Base-by-base conservation (phyloP, 1,139 yeast genomes). In the Lodderomyces theae region DNA sequence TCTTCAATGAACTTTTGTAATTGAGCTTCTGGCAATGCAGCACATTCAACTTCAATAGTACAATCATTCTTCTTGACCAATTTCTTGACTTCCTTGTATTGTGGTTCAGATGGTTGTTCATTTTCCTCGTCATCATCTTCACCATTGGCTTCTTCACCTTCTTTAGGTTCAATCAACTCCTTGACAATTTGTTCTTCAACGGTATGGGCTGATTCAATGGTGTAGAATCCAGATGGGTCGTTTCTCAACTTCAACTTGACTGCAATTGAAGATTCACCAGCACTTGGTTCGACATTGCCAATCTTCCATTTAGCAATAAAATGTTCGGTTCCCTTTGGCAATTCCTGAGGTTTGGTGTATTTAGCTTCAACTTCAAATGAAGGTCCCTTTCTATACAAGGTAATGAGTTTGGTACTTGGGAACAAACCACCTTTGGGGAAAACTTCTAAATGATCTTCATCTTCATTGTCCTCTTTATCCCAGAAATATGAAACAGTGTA, bases 331-430 rank as follows among this genome's bases (percentile, higher is more conserved):
- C 89, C 89, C 44, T 69, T 73, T 60, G 95, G 95, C 52, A 89
- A 77, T 57, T 78, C 80, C 44, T 69, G 73, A 52, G 81, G 79
- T 65, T 86, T 72, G 46, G 97, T 85, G 79, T 87, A 92, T 60
- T 76, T 80, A 49, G 97, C 97, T 59, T 80, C 83, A 56, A 92
- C 74, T 59, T 81, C 80, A 67, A 92, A 94, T 30, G 42, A 37
- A 69, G 90, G 96, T 47, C 82, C 86, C 53, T 82, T 78, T 78
- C 97, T 86, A 80, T 82, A 89, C 61, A 92, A 77, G 45, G 98
- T 92, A 62, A 94, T 87, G 61, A 89, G 81, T 79, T 92, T 92
- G 53, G 97, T 89, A 47, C 92, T 80, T 70, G 99, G 99, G 86
- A 81, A 89, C 46, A 79, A 62, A 47, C 95, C 90, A 49, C 96